These are phyloP conservation scores for Fusarium sp. DNA, from an alignment of 2,329 filamentous ascomycete species.

Conservation along the genomic window DNA sequence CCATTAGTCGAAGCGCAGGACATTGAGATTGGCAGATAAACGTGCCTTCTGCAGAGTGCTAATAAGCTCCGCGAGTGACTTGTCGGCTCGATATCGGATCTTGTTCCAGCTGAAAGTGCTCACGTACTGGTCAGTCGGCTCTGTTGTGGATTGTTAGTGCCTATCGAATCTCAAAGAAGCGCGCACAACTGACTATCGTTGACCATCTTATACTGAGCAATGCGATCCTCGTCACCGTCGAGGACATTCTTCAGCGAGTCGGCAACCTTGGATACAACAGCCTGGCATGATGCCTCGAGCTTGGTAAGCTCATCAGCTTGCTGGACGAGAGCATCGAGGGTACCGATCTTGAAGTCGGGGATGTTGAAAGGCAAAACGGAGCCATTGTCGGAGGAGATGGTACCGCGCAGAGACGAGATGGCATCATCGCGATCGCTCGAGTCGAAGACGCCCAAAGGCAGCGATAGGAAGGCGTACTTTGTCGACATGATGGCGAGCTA, in stretches of 20 bases:
- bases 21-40: neutral
- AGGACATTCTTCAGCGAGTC: constrained; percentile 88
- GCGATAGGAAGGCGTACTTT: constrained; percentile 90
- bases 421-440: constrained; percentile 86
- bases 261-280: constrained; percentile 88
- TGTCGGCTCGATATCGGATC: constrained; percentile 95
- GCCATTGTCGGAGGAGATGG: constrained; percentile 81
- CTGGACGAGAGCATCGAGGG: constrained; percentile 92
- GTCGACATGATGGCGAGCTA: constrained; percentile 59
- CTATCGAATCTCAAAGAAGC: neutral
- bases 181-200: constrained; percentile 81
- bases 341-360: constrained; percentile 98
- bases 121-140: constrained; percentile 95
- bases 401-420: constrained; percentile 80
- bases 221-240: constrained; percentile 86
- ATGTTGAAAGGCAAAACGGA: constrained; percentile 83
- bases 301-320: constrained; percentile 96
- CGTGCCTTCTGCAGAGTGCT: constrained; percentile 87
- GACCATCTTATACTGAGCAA: constrained; percentile 89
- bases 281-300: constrained; percentile 84
- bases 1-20: constrained; percentile 20
- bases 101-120: constrained; percentile 96
- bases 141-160: constrained; percentile 64
- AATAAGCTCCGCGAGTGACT: constrained; percentile 88
- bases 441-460: constrained; percentile 89